phyloP scores from a whole-genome alignment of 306 rosid species.

The Luffa aegyptiaca region DNA sequence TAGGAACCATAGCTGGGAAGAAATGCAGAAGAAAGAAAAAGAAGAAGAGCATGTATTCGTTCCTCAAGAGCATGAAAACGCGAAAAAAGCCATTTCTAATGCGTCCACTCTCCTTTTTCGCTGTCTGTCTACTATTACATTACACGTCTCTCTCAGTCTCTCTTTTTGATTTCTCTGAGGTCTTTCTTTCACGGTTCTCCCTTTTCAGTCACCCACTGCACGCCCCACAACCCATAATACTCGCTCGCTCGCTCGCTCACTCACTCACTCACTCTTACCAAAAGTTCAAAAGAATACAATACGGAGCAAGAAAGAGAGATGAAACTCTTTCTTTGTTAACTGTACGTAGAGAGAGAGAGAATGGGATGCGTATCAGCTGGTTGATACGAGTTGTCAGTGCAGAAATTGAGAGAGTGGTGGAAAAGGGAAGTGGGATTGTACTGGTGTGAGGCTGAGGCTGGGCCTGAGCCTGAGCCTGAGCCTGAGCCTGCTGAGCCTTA shows the following conservation, averaged over 20 bases:
- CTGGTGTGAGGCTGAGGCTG: not conserved
- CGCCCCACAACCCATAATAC: constrained; percentile 5
- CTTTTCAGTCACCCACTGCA: constrained; percentile 12
- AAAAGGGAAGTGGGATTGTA: not conserved
- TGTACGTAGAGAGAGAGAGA: constrained; percentile 6
- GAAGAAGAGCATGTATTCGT: not conserved
- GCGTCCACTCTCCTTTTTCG: not conserved
- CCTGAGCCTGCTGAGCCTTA: not conserved
- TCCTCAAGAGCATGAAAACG: constrained; percentile 8
- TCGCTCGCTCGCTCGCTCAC: constrained; percentile 14
- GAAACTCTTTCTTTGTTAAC: not conserved
- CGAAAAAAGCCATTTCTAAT: constrained; percentile 2
- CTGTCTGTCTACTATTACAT: not conserved
- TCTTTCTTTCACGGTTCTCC: not conserved
- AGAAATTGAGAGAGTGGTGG: constrained; percentile 21
- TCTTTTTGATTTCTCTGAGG: not conserved
- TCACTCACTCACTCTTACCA: not conserved
- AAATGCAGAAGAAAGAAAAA: constrained; percentile 5
- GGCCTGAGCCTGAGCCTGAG: not conserved
- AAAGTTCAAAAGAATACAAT: constrained; percentile 9
- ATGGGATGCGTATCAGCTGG: constrained; percentile 13
- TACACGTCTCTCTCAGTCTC: not conserved
- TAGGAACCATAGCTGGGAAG: constrained; percentile 28
- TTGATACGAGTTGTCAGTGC: constrained; percentile 36
- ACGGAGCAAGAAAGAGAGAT: not conserved